Evolutionary conservation across 495 filamentous ascomycete species (phyloP), one percentile per base, ranked within the genome.

Genomic region (Penicillium roqueforti): DNA sequence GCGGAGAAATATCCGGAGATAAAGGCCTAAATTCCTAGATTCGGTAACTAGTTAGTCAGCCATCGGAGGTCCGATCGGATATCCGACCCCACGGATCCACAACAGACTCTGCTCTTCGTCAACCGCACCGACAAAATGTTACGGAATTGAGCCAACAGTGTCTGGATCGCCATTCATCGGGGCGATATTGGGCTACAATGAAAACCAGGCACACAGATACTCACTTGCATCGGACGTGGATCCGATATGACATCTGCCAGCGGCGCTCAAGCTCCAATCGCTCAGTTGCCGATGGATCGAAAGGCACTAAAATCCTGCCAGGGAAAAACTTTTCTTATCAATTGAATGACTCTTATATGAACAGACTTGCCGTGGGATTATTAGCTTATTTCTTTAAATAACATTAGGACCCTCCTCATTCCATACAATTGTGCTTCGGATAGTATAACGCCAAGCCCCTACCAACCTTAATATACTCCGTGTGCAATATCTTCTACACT

Each of bases 81-180:
- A 40, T 68, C 63, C 61, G 63, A 67, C 26, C 37, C 37, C n/a
- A 44, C 42, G 50, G 57, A 41, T 57, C 63, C 63, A 61, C 63
- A 22, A 16, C 22, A 31, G 6, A 10, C 14, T 28, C 14, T 50
- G 20, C 6, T n/a, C 9, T 37, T 46, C 58, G 29, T 51, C 56
- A 60, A 65, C 54, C 29, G 55, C 31, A 58, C 25, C 14, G 28
- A 31, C 38, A 39, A 43, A 47, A 44, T 54, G 53, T 51, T 26
- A 61, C 63, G 58, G 61, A 60, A 62, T 54, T 28, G 16, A 57
- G 34, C 58, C 63, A 49, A 56, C 36, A 34, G 4, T 47, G 16
- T 40, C 37, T 55, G 38, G 31, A 47, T 51, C 18, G 50, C 2
- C 10, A 29, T 29, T 44, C 54, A 60, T 57, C 56, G 62, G 48